Base-by-base conservation (phyloP, 1,284 basidiomycete genomes). In the Papiliotrema fonsecae region DNA sequence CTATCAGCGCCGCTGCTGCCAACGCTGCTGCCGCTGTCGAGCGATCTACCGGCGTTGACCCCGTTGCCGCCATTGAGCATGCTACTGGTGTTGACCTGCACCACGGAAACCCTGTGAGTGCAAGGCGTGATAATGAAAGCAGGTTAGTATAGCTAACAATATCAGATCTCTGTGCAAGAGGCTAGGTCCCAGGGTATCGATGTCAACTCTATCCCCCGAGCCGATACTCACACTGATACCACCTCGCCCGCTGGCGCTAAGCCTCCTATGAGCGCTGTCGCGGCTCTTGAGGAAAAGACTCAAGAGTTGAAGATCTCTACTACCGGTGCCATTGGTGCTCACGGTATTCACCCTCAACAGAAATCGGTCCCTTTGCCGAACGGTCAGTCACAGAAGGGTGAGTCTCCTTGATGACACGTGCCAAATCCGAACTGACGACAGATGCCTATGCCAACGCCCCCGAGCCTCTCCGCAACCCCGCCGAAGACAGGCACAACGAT, bases 111-210 rank as follows among this genome's bases (percentile, higher is more conserved):
- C 68, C 69, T 32, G 69, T 73, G 32, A 57, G 69, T 64, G 25
- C 22, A 22, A 21, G 31, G 10, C 24, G 35, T 27, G 21, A 14
- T 16, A 27, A 9, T 28, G 5, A 39, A 11, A 26, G 14, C 4
- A 18, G 27, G 37, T 30, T 36, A 27, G 47, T 42, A 49, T 50
- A 54, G 34, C 24, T n/a, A 28, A 22, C 22, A 19, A n/a, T 16
- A 7, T 30, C 46, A 65, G 63, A 42, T 65, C 34, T 51, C 65
- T 11, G 57, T 74, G 42, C 63, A 65, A 24, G 70, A 73, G 47
- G 72, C 72, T 24, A 59, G 65, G 49, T 59, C 61, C 10, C 49
- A 61, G 30, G 72, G 70, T 11, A 68, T 74, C 51, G 60, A 74
- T 51, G 46, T 69, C 37, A 46, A 57, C 32, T 41, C 40, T 14